phyloP scores from a whole-genome alignment of 805 yeast species.

The Yarrowia divulgata region DNA sequence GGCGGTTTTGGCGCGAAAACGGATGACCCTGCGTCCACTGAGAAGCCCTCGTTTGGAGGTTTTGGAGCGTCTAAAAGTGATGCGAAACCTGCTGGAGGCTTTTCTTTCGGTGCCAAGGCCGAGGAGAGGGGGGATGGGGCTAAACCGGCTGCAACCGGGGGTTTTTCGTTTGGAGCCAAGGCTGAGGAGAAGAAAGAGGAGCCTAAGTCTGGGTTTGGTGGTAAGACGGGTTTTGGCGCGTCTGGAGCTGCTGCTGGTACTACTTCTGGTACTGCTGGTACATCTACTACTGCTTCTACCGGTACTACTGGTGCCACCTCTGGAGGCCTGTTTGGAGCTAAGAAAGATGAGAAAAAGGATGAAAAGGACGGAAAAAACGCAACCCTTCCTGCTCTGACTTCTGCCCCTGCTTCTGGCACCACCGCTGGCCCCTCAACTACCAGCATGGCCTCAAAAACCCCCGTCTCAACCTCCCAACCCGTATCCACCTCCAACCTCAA shows the following conservation, averaged over 20 bases:
- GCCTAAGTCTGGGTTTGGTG: constrained; percentile 32
- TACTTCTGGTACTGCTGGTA: background rate
- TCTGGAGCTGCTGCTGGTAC: too few relatives aligned
- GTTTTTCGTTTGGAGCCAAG: constrained; percentile 41
- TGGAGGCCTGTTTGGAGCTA: constrained; percentile 31
- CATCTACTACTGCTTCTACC: constrained; percentile 43
- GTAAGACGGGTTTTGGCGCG: too few relatives aligned
- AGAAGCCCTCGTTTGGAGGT: background rate
- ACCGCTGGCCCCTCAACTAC: too few relatives aligned
- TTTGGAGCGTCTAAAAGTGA: background rate
- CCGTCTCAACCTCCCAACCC: constrained; percentile 57
- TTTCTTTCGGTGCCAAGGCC: constrained; percentile 39
- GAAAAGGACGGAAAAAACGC: background rate
- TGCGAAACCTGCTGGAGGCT: constrained; percentile 34
- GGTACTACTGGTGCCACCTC: constrained; percentile 42
- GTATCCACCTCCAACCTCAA: constrained; percentile 67
- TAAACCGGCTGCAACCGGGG: constrained; percentile 43
- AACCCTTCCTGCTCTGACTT: constrained; percentile 13
- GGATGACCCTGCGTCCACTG: background rate
- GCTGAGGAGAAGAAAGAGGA: constrained; percentile 42
- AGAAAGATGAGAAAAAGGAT: constrained; percentile 12
- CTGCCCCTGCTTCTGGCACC: constrained; percentile 26
- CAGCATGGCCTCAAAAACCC: constrained; percentile 42
- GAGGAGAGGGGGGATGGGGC: constrained; percentile 41
- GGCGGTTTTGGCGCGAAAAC: background rate